These are phyloP conservation scores for Barbatosphaeria neglecta DNA, from an alignment of 495 filamentous ascomycete genomes.

Conservation along the genomic window DNA sequence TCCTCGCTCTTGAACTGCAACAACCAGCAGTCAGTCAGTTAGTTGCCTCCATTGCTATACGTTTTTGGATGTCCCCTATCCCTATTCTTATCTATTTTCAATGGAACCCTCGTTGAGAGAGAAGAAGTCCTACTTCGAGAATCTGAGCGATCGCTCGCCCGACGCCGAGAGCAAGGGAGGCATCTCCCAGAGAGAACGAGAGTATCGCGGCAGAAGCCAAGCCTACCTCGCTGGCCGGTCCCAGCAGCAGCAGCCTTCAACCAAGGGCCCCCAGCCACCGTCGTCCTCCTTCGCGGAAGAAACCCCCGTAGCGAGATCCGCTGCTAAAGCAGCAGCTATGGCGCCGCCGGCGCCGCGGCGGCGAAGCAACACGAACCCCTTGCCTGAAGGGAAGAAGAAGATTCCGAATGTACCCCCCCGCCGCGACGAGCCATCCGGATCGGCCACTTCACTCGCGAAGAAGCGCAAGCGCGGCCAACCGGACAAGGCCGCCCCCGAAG, in stretches of 20 bases:
- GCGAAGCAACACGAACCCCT: slow-evolving; percentile 13
- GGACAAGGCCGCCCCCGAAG: slow-evolving; percentile 38
- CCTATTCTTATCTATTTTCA: too few species aligned
- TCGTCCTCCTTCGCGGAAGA: slow-evolving; percentile 9
- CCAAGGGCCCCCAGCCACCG: slow-evolving; percentile 4
- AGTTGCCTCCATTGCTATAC: too few species aligned
- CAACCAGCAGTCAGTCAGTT: too few species aligned
- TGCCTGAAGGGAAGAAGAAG: not conserved
- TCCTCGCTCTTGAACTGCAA: too few species aligned
- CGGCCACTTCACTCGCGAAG: slow-evolving; percentile 10
- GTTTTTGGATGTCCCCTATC: too few species aligned
- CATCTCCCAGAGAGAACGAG: slow-evolving; percentile 9
- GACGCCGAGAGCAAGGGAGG: slow-evolving; percentile 9
- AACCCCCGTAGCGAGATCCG: slow-evolving; percentile 6
- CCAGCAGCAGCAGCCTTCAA: not conserved
- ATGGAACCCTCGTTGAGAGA: too few species aligned
- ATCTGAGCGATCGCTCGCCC: slow-evolving; percentile 6
- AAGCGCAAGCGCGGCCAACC: slow-evolving; percentile 39
- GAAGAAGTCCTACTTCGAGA: slow-evolving; percentile 5
- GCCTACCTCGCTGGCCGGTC: slow-evolving; percentile 10
- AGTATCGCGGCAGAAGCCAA: slow-evolving; percentile 7
- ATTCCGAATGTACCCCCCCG: too few species aligned
- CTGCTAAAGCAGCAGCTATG: not conserved
- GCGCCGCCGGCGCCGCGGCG: slow-evolving; percentile 7
- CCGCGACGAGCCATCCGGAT: too few species aligned